phyloP scores from a whole-genome alignment of 441 rosid species.

The Dalechampia spathulata region DNA sequence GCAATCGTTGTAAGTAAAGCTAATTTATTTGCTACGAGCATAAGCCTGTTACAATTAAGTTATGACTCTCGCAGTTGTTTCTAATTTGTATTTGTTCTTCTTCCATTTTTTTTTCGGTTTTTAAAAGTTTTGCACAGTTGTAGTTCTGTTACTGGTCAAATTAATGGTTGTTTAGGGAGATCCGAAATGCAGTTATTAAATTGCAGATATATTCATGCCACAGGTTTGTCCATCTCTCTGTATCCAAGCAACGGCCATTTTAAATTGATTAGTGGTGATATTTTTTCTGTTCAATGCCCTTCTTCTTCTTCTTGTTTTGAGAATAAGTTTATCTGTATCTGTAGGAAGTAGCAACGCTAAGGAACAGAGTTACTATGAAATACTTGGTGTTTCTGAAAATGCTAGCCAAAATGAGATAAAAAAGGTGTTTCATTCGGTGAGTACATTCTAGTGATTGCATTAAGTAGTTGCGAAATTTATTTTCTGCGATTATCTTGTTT shows the following conservation, averaged over 20 bases:
- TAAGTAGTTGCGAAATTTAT: background rate
- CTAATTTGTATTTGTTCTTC: background rate
- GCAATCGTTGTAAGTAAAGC: constrained; percentile 24
- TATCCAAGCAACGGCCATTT: background rate
- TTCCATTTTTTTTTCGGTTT: background rate
- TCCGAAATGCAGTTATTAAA: constrained; percentile 25
- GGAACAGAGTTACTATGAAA: constrained; percentile 52
- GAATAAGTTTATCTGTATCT: background rate
- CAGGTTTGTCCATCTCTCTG: constrained; percentile 32
- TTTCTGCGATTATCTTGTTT: background rate
- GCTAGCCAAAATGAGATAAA: constrained; percentile 78
- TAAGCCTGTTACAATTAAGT: background rate
- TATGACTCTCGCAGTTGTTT: background rate
- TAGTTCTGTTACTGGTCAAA: constrained; percentile 25
- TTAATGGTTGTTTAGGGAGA: constrained; percentile 24
- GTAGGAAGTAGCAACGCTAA: constrained; percentile 40
- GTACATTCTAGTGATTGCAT: constrained; percentile 9
- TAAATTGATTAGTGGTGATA: background rate
- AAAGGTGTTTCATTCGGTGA: constrained; percentile 66
- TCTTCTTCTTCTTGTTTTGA: too few relatives aligned
- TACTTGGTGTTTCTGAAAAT: constrained; percentile 66
- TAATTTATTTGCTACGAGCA: background rate
- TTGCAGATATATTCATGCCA: constrained; percentile 49
- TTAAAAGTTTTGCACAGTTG: constrained; percentile 32
- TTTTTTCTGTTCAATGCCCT: background rate